Percentiles rank a stretch among this genome's conserved stretches.
Evolutionary conservation across 768 basidiomycete genomes (phyloP).

Genomic region (Boletellus emodensis): DNA sequence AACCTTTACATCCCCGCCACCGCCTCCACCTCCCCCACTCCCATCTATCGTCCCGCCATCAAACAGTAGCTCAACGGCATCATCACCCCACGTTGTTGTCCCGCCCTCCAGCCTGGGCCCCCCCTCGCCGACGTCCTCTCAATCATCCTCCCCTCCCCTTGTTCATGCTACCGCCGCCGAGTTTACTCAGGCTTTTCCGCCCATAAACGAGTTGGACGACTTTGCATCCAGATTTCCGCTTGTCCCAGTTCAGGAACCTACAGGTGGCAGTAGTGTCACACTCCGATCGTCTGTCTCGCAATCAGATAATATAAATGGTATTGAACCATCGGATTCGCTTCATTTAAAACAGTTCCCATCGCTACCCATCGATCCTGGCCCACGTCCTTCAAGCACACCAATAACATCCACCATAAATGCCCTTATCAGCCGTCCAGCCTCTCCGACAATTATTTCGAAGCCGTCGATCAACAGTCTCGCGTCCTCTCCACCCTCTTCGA

Average conservation of each 20-base stretch:
- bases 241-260: conserved; percentile 40
- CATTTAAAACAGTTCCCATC: conserved; percentile 36
- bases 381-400: conserved; percentile 68
- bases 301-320: conserved; percentile 30
- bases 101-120: conserved; percentile 69
- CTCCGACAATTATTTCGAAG: conserved; percentile 46
- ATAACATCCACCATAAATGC: conserved; percentile 53
- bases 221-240: conserved; percentile 46
- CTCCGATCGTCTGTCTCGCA: conserved; percentile 20
- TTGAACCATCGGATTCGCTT: conserved; percentile 31
- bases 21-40: conserved; percentile 13
- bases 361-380: conserved; percentile 44
- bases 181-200: conserved; percentile 66
- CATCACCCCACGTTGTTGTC: conserved; percentile 63
- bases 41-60: conserved; percentile 17
- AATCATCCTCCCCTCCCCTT: conserved; percentile 57
- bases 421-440: conserved; percentile 61
- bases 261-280: conserved; percentile 28
- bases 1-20: conserved; percentile 28
- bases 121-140: conserved; percentile 69
- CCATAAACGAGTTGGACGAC: conserved; percentile 74
- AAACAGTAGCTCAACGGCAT: conserved; percentile 30
- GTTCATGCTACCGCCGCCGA: conserved; percentile 44
- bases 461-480: conserved; percentile 40
- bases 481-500: conserved; percentile 31